phyloP scores from a whole-genome alignment of 1,284 basidiomycete genomes.

The Thelephora terrestris region DNA sequence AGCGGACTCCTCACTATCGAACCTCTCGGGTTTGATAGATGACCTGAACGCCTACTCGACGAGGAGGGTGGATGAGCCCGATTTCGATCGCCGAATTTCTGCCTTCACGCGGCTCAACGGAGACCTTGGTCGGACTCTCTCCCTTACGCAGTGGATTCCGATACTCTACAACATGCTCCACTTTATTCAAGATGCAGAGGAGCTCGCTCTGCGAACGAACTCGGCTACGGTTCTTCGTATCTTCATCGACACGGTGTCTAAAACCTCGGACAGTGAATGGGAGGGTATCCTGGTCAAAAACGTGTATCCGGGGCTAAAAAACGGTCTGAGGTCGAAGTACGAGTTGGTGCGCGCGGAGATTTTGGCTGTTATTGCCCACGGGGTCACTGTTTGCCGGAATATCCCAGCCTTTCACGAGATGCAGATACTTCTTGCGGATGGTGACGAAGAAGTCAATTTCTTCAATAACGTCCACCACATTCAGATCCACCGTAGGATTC shows the following conservation, averaged over 20 bases:
- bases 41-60: constrained; percentile 82
- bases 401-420: constrained; percentile 68
- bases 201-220: constrained; percentile 81
- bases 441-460: constrained; percentile 93
- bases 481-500: constrained; percentile 83
- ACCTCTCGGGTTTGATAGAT: constrained; percentile 46
- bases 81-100: constrained; percentile 80
- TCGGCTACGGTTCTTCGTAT: constrained; percentile 70
- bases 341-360: constrained; percentile 89
- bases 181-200: constrained; percentile 85
- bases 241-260: constrained; percentile 59
- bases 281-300: constrained; percentile 54
- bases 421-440: constrained; percentile 73
- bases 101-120: constrained; percentile 79
- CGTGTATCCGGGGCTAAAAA: constrained; percentile 78
- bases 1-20: constrained; percentile 38
- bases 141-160: constrained; percentile 68
- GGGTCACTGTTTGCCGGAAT: constrained; percentile 58
- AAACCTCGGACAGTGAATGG: constrained; percentile 28
- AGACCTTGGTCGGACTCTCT: constrained; percentile 37
- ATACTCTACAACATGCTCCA: constrained; percentile 79
- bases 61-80: constrained; percentile 82
- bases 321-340: constrained; percentile 68
- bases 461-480: constrained; percentile 96
- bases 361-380: constrained; percentile 71